A percentile compares a stretch with the other conserved stretches of the same genome.
These are phyloP conservation scores for Salisapilia sapeloensis DNA, from an alignment of 352 stramenopile species.

Conservation along the genomic window DNA sequence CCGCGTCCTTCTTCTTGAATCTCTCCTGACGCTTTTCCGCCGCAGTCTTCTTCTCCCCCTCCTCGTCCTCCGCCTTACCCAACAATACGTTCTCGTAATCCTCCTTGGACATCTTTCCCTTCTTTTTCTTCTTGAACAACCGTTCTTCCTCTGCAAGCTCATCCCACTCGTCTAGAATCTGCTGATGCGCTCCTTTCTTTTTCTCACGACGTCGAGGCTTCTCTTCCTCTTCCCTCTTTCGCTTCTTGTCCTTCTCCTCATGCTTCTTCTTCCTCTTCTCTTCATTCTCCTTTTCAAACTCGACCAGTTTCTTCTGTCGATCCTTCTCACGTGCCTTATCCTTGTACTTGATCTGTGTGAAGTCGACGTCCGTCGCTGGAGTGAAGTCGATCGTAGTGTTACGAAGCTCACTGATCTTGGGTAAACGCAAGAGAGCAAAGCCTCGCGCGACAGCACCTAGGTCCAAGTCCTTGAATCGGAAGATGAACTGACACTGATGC, in stretches of 20 bases:
- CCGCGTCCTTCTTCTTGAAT: conserved; percentile 73
- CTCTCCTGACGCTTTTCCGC: conserved; percentile 61
- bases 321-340: conserved; percentile 94
- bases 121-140: conserved; percentile 93
- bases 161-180: conserved; percentile 99
- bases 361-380: conserved; percentile 72
- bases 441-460: conserved; percentile 81
- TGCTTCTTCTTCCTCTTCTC: conserved; percentile 29
- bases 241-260: conserved; percentile 29
- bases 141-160: conserved; percentile 96
- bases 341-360: conserved; percentile 87
- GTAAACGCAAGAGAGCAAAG: conserved; percentile 69
- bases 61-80: conserved; percentile 26
- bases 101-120: conserved; percentile 94
- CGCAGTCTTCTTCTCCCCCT: conserved; percentile 21
- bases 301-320: conserved; percentile 88
- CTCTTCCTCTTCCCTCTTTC: conserved; percentile 38
- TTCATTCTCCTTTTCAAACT: conserved; percentile 55
- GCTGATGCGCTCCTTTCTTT: conserved; percentile 91
- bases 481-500: conserved; percentile 97
- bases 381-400: conserved; percentile 75
- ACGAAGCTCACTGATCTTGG: conserved; percentile 78
- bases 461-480: conserved; percentile 96
- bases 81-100: conserved; percentile 79
- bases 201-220: conserved; percentile 77